Evolutionary conservation across 2,329 filamentous ascomycete species (phyloP).

Genomic region (Cordyceps javanica): DNA sequence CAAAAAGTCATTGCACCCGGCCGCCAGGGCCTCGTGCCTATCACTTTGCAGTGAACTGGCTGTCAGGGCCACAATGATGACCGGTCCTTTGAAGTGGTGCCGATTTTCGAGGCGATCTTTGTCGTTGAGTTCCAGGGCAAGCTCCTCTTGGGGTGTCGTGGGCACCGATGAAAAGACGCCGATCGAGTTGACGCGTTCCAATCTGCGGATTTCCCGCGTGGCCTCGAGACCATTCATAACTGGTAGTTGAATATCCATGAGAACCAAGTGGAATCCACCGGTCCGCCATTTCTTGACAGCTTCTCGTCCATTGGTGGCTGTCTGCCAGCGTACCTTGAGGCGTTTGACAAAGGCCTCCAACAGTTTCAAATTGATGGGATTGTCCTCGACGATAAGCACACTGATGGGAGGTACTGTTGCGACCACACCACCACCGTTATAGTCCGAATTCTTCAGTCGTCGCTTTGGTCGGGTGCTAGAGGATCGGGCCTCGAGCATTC

Average conservation of each 20-base stretch:
- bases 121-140: slow-evolving; percentile 44
- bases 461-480: slow-evolving; percentile 42
- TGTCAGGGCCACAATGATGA: slow-evolving; percentile 95
- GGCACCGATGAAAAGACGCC: slow-evolving; percentile 77
- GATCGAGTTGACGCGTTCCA: slow-evolving; percentile 87
- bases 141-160: slow-evolving; percentile 43
- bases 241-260: slow-evolving; percentile 98
- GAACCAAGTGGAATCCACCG: slow-evolving; percentile 88
- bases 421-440: slow-evolving; percentile 56
- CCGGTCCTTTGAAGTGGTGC: slow-evolving; percentile 83
- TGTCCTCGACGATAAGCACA: slow-evolving; percentile 96
- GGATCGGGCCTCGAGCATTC: slow-evolving; percentile 43
- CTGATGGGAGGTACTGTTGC: slow-evolving; percentile 90
- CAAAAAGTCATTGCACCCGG: slow-evolving; percentile 95
- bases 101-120: slow-evolving; percentile 64
- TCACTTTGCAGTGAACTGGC: slow-evolving; percentile 93
- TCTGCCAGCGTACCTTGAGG: slow-evolving; percentile 92
- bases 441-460: slow-evolving; percentile 44
- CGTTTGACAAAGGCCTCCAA: slow-evolving; percentile 94
- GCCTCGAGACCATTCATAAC: slow-evolving; percentile 95
- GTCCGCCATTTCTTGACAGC: slow-evolving; percentile 89
- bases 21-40: slow-evolving; percentile 87
- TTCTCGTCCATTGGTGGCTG: slow-evolving; percentile 91
- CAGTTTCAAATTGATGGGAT: slow-evolving; percentile 92
- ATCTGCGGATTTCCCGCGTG: slow-evolving; percentile 84